Conservation (phyloP, 768 basidiomycete species). For the Lactarius hengduanensis region DNA sequence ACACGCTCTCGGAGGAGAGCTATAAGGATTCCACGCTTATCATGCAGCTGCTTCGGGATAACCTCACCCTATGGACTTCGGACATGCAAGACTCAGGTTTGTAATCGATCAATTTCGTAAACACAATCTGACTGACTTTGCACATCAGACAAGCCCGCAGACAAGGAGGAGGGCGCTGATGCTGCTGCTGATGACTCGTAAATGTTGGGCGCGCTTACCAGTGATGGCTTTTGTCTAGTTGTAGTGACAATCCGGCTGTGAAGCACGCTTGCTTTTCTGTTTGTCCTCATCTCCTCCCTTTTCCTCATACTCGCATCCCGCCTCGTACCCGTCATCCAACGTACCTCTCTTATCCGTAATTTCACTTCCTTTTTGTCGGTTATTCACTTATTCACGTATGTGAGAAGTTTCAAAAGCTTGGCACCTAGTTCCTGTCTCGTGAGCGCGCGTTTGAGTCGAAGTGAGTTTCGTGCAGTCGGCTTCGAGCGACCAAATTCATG, state of each 20-base stretch:
- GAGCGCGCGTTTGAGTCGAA: slow-evolving; percentile 11
- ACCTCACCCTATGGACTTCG: slow-evolving; percentile 97
- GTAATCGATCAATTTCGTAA: slow-evolving; percentile 33
- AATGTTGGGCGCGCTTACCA: slow-evolving; percentile 18
- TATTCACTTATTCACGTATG: slow-evolving; percentile 9
- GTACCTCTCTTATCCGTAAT: slow-evolving; percentile 24
- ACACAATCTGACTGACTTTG: neutral
- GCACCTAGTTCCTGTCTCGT: slow-evolving; percentile 11
- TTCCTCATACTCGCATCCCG: slow-evolving; percentile 15
- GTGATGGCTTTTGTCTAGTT: slow-evolving; percentile 18
- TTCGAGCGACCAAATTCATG: neutral
- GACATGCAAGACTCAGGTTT: slow-evolving; percentile 92
- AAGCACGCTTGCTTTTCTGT: slow-evolving; percentile 24
- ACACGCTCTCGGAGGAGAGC: slow-evolving; percentile 97
- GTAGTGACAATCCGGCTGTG: slow-evolving; percentile 16
- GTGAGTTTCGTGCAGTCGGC: neutral
- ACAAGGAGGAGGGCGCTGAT: slow-evolving; percentile 69
- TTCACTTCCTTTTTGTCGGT: slow-evolving; percentile 23
- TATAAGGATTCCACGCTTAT: slow-evolving; percentile 99
- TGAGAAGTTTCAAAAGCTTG: slow-evolving; percentile 21
- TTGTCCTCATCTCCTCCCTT: slow-evolving; percentile 16
- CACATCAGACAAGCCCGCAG: slow-evolving; percentile 61
- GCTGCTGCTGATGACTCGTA: slow-evolving; percentile 65
- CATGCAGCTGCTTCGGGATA: slow-evolving; percentile 95
- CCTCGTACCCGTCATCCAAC: slow-evolving; percentile 18